Conservation (phyloP, 2,329 filamentous ascomycete species). For the Fusarium anguioides region DNA sequence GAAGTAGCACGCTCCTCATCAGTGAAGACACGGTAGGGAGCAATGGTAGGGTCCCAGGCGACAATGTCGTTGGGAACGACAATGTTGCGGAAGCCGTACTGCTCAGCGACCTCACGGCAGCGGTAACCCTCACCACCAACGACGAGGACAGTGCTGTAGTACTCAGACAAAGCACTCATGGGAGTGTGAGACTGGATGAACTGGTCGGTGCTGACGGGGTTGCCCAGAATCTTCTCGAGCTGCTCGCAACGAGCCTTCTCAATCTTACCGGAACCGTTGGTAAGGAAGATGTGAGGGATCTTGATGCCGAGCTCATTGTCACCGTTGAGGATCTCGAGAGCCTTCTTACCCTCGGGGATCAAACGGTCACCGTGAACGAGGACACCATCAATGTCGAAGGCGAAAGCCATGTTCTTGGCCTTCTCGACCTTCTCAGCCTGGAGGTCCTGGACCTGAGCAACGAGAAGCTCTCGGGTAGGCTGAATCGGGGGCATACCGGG, state of each 20-base stretch:
- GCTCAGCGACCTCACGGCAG: constrained; percentile 65
- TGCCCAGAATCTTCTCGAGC: constrained; percentile 63
- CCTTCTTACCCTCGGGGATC: constrained; percentile 78
- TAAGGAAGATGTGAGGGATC: constrained; percentile 90
- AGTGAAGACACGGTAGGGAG: constrained; percentile 80
- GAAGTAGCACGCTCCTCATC: constrained; percentile 71
- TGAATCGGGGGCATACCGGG: constrained; percentile 69
- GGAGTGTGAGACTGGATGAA: constrained; percentile 84
- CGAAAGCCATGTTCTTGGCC: constrained; percentile 81
- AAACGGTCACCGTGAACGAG: constrained; percentile 82
- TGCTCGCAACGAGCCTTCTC: constrained; percentile 86
- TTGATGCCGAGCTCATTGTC: constrained; percentile 80
- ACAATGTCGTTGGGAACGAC: constrained; percentile 86
- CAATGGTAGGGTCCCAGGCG: constrained; percentile 76
- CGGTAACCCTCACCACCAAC: constrained; percentile 81
- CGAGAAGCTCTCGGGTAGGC: constrained; percentile 74
- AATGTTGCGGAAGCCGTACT: constrained; percentile 80
- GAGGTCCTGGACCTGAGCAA: constrained; percentile 76
- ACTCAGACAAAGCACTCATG: constrained; percentile 79
- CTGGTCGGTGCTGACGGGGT: constrained; percentile 56
- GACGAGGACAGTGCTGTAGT: constrained; percentile 81
- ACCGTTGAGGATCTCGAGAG: constrained; percentile 77
- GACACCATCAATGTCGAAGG: constrained; percentile 91
- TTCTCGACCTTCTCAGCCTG: constrained; percentile 72
- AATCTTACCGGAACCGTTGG: constrained; percentile 92